Evolutionary conservation across 441 rosid genomes (phyloP).

Genomic region (Theobroma grandiflorum): DNA sequence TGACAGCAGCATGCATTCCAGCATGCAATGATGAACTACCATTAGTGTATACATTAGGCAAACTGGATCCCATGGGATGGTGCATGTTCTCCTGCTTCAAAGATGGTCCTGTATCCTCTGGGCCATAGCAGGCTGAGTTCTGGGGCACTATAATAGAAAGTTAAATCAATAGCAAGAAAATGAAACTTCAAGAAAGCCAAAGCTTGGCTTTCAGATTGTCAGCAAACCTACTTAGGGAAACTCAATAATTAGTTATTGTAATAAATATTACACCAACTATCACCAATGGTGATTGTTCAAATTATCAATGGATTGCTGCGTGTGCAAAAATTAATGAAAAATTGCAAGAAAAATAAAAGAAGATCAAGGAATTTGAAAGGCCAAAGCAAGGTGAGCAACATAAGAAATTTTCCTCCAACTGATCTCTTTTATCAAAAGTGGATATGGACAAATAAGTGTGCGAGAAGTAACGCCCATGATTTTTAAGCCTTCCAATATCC

Average conservation of each 20-base stretch:
- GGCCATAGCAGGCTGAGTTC: slow-evolving; percentile 58
- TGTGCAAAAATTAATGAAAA: background rate
- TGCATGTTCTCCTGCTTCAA: slow-evolving; percentile 71
- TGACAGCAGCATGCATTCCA: slow-evolving; percentile 61
- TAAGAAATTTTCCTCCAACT: background rate
- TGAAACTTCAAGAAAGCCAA: slow-evolving; percentile 9
- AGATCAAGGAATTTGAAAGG: background rate
- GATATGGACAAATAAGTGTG: background rate
- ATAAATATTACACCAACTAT: background rate
- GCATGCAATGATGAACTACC: slow-evolving; percentile 68
- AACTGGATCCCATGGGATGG: slow-evolving; percentile 55
- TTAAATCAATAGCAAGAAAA: slow-evolving; percentile 27
- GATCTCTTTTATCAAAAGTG: slow-evolving; percentile 12
- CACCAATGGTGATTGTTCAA: background rate
- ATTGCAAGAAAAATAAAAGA: background rate
- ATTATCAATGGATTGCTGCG: background rate
- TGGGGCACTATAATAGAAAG: slow-evolving; percentile 63
- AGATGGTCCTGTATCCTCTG: slow-evolving; percentile 60
- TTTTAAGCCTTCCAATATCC: background rate
- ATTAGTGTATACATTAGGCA: slow-evolving; percentile 66
- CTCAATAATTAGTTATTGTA: background rate
- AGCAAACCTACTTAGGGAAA: background rate
- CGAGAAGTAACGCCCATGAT: background rate
- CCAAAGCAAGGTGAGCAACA: background rate
- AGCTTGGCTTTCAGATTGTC: background rate